Percentiles rank a stretch among this genome's conserved stretches.
These are phyloP conservation scores for Verticillium nubilum DNA, from an alignment of 2,329 filamentous ascomycete genomes.

Conservation along the genomic window DNA sequence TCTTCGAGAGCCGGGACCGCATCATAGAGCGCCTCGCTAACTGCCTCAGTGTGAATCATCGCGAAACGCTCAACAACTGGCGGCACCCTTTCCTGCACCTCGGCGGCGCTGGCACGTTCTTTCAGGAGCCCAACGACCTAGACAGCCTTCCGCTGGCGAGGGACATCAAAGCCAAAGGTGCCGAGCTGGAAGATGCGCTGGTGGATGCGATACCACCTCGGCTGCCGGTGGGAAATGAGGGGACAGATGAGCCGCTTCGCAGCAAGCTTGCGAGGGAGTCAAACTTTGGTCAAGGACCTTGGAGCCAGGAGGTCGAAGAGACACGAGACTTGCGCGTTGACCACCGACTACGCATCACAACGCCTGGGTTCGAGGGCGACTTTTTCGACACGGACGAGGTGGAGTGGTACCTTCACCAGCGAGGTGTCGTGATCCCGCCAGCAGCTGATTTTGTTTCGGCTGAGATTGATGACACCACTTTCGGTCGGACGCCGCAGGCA, in stretches of 20 bases:
- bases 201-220: slow-evolving; percentile 15
- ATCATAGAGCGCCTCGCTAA: slow-evolving; percentile 36
- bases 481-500: slow-evolving; percentile 16
- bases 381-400: slow-evolving; percentile 77
- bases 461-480: slow-evolving; percentile 43
- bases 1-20: slow-evolving; percentile 47
- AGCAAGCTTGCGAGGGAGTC: slow-evolving; percentile 23
- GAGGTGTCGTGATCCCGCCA: slow-evolving; percentile 58
- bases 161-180: background rate
- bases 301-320: slow-evolving; percentile 30
- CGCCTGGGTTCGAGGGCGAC: slow-evolving; percentile 63
- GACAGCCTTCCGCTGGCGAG: slow-evolving; percentile 13
- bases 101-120: slow-evolving; percentile 65
- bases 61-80: slow-evolving; percentile 50
- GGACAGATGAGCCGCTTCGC: slow-evolving; percentile 19
- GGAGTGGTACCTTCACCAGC: slow-evolving; percentile 63
- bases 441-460: slow-evolving; percentile 55
- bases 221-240: slow-evolving; percentile 27
- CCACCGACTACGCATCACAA: slow-evolving; percentile 42
- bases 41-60: slow-evolving; percentile 22
- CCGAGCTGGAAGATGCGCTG: background rate
- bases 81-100: slow-evolving; percentile 58
- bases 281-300: slow-evolving; percentile 37
- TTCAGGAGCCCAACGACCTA: slow-evolving; percentile 22
- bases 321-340: slow-evolving; percentile 38